phyloP scores from a whole-genome alignment of 108 stramenopile genomes.

The Pinguiococcus pyrenoidosus region DNA sequence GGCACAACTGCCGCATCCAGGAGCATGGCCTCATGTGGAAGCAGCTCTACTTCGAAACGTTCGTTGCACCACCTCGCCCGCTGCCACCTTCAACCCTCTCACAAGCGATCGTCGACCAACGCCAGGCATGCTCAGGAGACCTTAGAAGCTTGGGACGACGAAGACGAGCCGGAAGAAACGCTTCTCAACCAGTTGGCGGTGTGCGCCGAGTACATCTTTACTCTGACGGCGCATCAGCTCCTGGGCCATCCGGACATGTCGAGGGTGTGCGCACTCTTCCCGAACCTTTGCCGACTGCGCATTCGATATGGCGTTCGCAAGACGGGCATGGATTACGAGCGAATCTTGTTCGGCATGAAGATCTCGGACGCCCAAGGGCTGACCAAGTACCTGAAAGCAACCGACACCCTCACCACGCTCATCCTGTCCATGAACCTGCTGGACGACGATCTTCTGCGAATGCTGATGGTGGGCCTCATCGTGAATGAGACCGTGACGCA shows the following conservation, averaged over 20 bases:
- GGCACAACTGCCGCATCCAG: constrained; percentile 32
- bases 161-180: constrained; percentile 8
- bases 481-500: constrained; percentile 45
- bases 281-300: constrained; percentile 4
- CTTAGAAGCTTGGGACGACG: constrained; percentile 25
- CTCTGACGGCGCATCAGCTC: constrained; percentile 28
- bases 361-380: constrained; percentile 40
- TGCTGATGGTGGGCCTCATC: constrained; percentile 51
- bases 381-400: constrained; percentile 30
- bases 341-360: constrained; percentile 53
- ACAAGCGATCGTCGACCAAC: too few species aligned
- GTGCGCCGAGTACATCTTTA: constrained; percentile 36
- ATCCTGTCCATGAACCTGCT: constrained; percentile 33
- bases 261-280: constrained; percentile 4
- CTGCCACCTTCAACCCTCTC: too few species aligned
- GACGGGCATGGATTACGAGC: constrained; percentile 45
- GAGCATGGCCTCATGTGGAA: constrained; percentile 54
- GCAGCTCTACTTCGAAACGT: constrained; percentile 55
- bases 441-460: constrained; percentile 48
- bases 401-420: constrained; percentile 25
- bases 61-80: too few species aligned
- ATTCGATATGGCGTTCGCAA: neutral
- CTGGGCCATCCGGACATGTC: constrained; percentile 36
- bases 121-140: too few species aligned
- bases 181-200: constrained; percentile 28